Conservation (phyloP, 2,329 filamentous ascomycete genomes). For the Aquanectria penicillioides region DNA sequence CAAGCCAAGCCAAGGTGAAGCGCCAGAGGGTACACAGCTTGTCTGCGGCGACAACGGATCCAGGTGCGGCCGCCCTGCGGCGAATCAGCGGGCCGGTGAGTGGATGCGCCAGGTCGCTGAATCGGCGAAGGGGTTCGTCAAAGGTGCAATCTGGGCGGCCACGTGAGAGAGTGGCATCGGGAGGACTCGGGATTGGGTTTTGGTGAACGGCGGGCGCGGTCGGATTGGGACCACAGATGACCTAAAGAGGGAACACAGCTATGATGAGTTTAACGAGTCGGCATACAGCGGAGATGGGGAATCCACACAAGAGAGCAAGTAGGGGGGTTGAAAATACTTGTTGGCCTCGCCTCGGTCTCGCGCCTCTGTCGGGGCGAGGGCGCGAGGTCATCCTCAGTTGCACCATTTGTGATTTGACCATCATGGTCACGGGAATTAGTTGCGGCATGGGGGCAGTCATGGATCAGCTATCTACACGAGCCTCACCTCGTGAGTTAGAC, state of each 20-base stretch:
- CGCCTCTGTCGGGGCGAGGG: not conserved
- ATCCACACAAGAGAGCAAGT: not conserved
- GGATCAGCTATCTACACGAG: not conserved
- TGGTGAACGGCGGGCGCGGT: not conserved
- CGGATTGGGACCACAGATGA: constrained; percentile 7
- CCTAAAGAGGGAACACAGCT: not conserved
- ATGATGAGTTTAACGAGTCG: not conserved
- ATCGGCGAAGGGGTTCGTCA: not conserved
- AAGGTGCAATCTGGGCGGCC: constrained; percentile 4
- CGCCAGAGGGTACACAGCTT: not conserved
- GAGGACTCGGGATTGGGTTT: constrained; percentile 32
- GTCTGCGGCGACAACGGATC: constrained; percentile 7
- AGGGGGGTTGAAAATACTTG: not conserved
- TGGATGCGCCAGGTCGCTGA: not conserved
- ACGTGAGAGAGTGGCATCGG: constrained; percentile 36
- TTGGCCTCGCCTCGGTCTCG: not conserved
- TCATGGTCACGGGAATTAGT: not conserved
- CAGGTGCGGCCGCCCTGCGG: not conserved
- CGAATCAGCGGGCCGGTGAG: not conserved
- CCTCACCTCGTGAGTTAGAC: not conserved
- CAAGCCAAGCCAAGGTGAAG: constrained; percentile 12
- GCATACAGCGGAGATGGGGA: not conserved
- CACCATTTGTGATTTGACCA: not conserved
- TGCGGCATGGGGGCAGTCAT: not conserved
- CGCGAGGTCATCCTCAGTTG: constrained; percentile 2